These are phyloP conservation scores for Lactarius hatsudake DNA, from an alignment of 768 basidiomycete species.

Conservation along the genomic window DNA sequence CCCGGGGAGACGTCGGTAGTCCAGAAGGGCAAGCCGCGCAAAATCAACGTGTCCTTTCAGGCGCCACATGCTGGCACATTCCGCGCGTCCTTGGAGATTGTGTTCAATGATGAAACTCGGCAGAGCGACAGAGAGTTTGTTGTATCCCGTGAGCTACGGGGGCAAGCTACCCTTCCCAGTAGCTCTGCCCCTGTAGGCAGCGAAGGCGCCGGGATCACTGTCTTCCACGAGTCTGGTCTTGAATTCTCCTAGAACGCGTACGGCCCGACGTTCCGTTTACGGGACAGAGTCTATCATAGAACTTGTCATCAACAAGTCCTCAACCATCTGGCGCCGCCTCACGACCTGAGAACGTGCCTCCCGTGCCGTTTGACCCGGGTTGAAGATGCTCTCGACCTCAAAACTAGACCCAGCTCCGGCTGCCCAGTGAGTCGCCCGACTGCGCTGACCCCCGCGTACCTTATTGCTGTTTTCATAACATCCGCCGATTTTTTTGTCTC, in stretches of 20 bases:
- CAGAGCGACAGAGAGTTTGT: slow-evolving; percentile 1
- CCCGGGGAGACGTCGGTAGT: neutral
- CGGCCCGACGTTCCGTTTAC: neutral
- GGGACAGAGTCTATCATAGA: neutral
- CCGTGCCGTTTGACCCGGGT: no score
- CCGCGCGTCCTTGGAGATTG: neutral
- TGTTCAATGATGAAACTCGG: slow-evolving; percentile 4
- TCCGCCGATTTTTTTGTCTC: no score
- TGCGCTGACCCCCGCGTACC: no score
- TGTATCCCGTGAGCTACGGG: slow-evolving; percentile 12
- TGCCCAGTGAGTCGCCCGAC: no score
- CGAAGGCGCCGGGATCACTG: slow-evolving; percentile 10
- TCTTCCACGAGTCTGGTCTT: slow-evolving; percentile 22
- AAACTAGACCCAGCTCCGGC: no score
- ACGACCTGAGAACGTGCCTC: no score
- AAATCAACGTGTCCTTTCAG: slow-evolving; percentile 10
- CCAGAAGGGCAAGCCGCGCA: neutral
- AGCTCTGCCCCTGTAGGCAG: neutral
- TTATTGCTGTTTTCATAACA: no score
- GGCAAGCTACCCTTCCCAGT: neutral
- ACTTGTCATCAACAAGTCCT: slow-evolving; percentile 14
- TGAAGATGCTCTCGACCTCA: no score
- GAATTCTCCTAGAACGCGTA: slow-evolving; percentile 11
- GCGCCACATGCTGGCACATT: slow-evolving; percentile 7
- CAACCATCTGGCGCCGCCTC: no score